These are phyloP conservation scores for Coemansia sp. DNA, from an alignment of 371 early-diverging fungal genomes.

Conservation along the genomic window DNA sequence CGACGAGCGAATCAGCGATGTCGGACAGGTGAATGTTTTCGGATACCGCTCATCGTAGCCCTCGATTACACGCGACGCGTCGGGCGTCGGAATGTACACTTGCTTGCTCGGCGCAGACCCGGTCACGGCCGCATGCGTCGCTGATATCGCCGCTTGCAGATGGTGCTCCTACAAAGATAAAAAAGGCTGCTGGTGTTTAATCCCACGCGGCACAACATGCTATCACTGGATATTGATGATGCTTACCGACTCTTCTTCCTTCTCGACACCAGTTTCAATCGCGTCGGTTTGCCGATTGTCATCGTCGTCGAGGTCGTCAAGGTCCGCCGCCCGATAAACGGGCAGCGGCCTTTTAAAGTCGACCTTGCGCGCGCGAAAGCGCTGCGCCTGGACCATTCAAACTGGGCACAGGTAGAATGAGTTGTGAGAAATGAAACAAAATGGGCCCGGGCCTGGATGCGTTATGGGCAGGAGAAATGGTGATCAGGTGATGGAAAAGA, in stretches of 20 bases:
- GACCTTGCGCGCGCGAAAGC: constrained; percentile 89
- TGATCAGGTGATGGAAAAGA: constrained; percentile 9
- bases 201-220: too few relatives aligned
- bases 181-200: too few relatives aligned
- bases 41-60: constrained; percentile 71
- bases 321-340: constrained; percentile 77
- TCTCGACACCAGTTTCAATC: constrained; percentile 88
- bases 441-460: not conserved
- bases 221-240: too few relatives aligned
- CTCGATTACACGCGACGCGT: constrained; percentile 71
- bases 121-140: constrained; percentile 68
- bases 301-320: constrained; percentile 84
- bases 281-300: constrained; percentile 70
- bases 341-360: constrained; percentile 81
- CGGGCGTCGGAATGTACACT: constrained; percentile 88
- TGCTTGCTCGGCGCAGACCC: constrained; percentile 45
- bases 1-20: constrained; percentile 84
- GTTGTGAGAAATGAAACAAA: constrained; percentile 11
- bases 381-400: constrained; percentile 52
- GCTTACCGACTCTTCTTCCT: constrained; percentile 88
- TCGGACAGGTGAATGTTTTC: constrained; percentile 66
- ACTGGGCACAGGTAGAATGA: not conserved
- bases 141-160: constrained; percentile 90
- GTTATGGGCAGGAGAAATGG: constrained; percentile 7
- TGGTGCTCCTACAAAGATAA: constrained; percentile 82